Evolutionary conservation across 805 yeast genomes (phyloP), one percentile per base, ranked within the genome.

Genomic region (Candida xiaguanensis): DNA sequence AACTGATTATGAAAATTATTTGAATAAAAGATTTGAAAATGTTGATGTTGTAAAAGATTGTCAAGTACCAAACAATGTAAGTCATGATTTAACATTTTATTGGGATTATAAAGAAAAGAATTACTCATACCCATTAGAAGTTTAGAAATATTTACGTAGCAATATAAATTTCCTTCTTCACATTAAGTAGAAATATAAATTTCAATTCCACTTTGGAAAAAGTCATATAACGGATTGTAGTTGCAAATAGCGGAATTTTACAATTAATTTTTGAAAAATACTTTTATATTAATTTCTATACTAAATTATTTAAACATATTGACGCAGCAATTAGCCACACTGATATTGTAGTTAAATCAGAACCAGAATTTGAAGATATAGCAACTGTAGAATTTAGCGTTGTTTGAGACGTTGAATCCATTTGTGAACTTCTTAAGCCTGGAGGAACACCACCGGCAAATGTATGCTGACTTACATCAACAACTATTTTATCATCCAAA

Each of bases 81-180:
- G 47, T 17, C 40, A 42, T 15, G 38, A 38, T 11, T 44, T 53
- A 26, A 36, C 56, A 8, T 52, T 56, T 42, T 55, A 53, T 41
- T 55, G 59, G 59, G 59, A 53, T 34, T 53, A 52, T 45, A 23
- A 31, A 8, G 38, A 39, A 11, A 48, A 37, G 18, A 41, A 47
- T 25, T 53, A 52, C 36, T 43, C 51, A 27, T 52, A 52, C 25
- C 42, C 38, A 25, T 31, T 45, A 11, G 39, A 45, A 40, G 31
- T 40, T 25, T 45, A 34, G 18, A 4, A 4, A 12, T 25, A 5
- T n/a, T n/a, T n/a, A n/a, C n/a, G n/a, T n/a, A n/a, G n/a, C n/a
- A n/a, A n/a, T n/a, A n/a, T n/a, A n/a, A n/a, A n/a, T n/a, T n/a
- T n/a, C n/a, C n/a, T n/a, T n/a, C n/a, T n/a, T n/a, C n/a, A n/a